Percentiles rank a stretch among this genome's conserved stretches.
Conservation (phyloP, 371 early-diverging fungal species). For the Massospora cicadina region DNA sequence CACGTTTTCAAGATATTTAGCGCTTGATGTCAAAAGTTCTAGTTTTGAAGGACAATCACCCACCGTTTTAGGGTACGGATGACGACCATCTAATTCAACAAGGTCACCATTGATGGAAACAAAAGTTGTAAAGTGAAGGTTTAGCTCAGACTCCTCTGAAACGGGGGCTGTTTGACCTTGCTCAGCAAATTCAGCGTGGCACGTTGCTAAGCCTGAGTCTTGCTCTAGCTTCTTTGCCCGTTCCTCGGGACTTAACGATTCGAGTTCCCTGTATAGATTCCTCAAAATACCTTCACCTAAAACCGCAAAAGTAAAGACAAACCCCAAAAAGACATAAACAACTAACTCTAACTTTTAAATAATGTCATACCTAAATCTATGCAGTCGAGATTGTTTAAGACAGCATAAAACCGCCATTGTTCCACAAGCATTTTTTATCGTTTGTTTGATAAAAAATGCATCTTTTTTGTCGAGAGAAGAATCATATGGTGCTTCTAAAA, state of each 20-base stretch:
- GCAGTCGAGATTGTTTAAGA: conserved; percentile 29
- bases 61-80: conserved; percentile 30
- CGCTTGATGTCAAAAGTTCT: not conserved
- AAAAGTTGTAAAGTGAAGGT: conserved; percentile 74
- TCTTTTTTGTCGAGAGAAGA: too few relatives aligned
- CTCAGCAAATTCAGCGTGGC: conserved; percentile 36
- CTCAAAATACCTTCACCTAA: conserved; percentile 36
- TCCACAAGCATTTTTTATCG: conserved; percentile 84
- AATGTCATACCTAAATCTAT: conserved; percentile 11
- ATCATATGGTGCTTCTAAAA: too few relatives aligned
- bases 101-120: conserved; percentile 47
- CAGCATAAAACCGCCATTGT: conserved; percentile 56
- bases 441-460: conserved; percentile 64
- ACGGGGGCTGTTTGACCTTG: conserved; percentile 72
- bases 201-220: conserved; percentile 29
- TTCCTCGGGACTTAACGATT: conserved; percentile 38
- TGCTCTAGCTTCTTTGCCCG: conserved; percentile 48
- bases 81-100: conserved; percentile 78
- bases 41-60: not conserved
- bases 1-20: not conserved
- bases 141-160: conserved; percentile 38
- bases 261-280: conserved; percentile 36
- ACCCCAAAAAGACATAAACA: too few relatives aligned
- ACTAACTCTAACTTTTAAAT: too few relatives aligned
- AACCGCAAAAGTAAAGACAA: too few relatives aligned